phyloP scores from a whole-genome alignment of 2,329 filamentous ascomycete genomes.

The Grosmannia huntii region DNA sequence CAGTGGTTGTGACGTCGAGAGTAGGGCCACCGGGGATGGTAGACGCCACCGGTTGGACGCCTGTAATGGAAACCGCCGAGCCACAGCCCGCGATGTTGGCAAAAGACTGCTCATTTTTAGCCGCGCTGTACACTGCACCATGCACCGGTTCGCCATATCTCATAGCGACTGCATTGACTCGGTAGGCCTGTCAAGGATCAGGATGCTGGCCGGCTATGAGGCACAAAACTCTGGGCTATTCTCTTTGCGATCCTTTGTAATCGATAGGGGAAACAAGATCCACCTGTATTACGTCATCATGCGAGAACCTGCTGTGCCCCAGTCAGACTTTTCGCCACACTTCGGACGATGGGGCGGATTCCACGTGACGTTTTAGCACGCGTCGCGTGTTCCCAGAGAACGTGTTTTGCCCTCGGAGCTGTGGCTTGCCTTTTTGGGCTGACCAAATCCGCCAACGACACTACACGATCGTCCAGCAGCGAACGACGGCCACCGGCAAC shows the following conservation, averaged over 20 bases:
- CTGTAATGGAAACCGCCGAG: neutral
- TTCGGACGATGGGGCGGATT: neutral
- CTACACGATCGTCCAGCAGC: neutral
- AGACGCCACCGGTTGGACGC: neutral
- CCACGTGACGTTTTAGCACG: conserved; percentile 1
- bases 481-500: neutral
- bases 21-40: neutral
- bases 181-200: neutral
- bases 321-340: neutral
- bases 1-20: neutral
- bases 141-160: neutral
- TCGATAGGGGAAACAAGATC: neutral
- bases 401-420: neutral
- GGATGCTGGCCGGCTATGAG: neutral
- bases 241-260: neutral
- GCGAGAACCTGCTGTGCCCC: neutral
- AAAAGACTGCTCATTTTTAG: neutral
- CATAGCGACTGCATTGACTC: neutral
- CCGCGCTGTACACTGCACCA: neutral
- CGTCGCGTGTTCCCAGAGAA: neutral
- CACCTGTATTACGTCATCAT: neutral
- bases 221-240: neutral
- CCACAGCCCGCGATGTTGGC: neutral
- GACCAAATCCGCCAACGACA: neutral
- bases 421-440: neutral